Percentiles rank a stretch among this genome's conserved stretches.
phyloP scores from a whole-genome alignment of 306 rosid species.

The Medicago lupulina region DNA sequence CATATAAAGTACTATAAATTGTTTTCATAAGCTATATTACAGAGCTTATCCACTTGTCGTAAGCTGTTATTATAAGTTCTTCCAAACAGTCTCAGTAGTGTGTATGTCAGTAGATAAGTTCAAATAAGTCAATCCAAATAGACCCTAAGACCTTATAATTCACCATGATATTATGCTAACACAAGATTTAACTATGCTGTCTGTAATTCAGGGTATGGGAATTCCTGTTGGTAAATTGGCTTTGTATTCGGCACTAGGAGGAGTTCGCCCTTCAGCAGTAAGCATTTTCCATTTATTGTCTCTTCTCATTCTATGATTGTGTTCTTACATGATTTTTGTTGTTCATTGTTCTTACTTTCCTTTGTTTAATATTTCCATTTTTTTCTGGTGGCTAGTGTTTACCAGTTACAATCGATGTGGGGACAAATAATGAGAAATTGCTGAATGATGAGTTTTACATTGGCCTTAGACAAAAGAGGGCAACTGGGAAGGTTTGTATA shows the following conservation, averaged over 20 bases:
- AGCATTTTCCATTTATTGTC: conserved; percentile 44
- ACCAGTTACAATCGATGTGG: conserved; percentile 94
- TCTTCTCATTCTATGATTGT: conserved; percentile 30
- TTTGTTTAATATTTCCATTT: background rate
- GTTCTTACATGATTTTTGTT: background rate
- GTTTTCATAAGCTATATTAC: no score
- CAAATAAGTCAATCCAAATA: no score
- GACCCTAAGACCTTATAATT: conserved; percentile 31
- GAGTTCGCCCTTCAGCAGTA: conserved; percentile 96
- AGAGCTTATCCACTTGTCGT: no score
- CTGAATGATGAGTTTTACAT: conserved; percentile 90
- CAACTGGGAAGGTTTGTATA: conserved; percentile 88
- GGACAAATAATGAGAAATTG: conserved; percentile 90
- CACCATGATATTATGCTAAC: conserved; percentile 14
- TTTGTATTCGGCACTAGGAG: conserved; percentile 90
- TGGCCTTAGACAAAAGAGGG: conserved; percentile 90
- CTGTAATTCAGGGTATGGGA: conserved; percentile 91
- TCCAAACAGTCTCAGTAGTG: no score
- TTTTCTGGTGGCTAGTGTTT: conserved; percentile 69
- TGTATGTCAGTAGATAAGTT: no score
- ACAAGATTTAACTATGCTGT: conserved; percentile 38
- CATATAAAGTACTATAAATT: no score
- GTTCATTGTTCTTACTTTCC: background rate
- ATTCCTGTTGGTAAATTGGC: conserved; percentile 98
- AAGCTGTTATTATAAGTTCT: no score